These are phyloP conservation scores for Penicillium lagena DNA, from an alignment of 495 filamentous ascomycete species.

Conservation along the genomic window DNA sequence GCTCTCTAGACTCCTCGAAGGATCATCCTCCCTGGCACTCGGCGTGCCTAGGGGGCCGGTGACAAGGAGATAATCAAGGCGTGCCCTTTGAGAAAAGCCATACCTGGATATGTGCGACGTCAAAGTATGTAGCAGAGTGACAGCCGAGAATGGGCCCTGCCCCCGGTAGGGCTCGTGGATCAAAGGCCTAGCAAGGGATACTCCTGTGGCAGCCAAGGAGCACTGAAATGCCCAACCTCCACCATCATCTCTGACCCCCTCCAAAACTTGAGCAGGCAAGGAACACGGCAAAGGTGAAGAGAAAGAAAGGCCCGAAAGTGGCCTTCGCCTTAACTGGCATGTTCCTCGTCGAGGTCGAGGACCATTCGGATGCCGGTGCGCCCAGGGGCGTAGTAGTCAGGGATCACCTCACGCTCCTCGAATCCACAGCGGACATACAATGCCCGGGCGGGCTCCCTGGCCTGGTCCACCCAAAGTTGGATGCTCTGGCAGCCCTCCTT, in stretches of 20 bases:
- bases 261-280: conserved; percentile 10
- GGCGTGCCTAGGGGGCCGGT: conserved; percentile 22
- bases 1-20: conserved; percentile 13
- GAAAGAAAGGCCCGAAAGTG: not conserved
- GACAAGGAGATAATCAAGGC: conserved; percentile 30
- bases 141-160: conserved; percentile 18
- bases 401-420: conserved; percentile 41
- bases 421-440: conserved; percentile 48
- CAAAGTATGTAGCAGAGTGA: conserved; percentile 36
- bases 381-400: conserved; percentile 53
- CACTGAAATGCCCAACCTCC: conserved; percentile 19
- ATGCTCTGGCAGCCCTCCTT: conserved; percentile 49
- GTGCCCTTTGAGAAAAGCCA: conserved; percentile 36
- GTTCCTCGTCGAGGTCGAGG: conserved; percentile 26
- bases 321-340: conserved; percentile 12
- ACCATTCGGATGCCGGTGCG: conserved; percentile 51
- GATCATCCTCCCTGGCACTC: conserved; percentile 18
- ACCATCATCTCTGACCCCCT: conserved; percentile 13
- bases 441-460: conserved; percentile 38
- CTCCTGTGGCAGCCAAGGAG: conserved; percentile 21
- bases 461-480: conserved; percentile 57
- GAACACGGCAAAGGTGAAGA: conserved; percentile 8
- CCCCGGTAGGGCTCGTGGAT: conserved; percentile 26
- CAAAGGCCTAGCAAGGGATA: conserved; percentile 35
- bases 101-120: conserved; percentile 42